Percentiles rank a stretch among this genome's conserved stretches.
phyloP scores from a whole-genome alignment of 805 yeast genomes.

The Grigorovia transvaalensis region DNA sequence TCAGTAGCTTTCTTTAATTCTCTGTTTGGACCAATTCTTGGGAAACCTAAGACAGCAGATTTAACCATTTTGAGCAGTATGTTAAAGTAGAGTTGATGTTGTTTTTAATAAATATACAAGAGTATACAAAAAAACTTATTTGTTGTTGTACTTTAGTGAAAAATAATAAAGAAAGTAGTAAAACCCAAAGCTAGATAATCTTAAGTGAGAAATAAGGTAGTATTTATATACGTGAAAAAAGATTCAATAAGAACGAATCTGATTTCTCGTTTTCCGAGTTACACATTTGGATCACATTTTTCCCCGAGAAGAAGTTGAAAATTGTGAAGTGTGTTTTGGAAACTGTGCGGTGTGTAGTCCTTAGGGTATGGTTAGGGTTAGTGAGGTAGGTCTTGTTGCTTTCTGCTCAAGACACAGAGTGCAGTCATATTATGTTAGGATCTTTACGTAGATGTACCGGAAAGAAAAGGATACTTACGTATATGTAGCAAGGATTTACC shows the following conservation, averaged over 20 bases:
- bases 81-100: background rate
- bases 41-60: constrained; percentile 98
- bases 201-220: background rate
- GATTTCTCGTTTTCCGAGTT: background rate
- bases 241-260: background rate
- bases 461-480: too few relatives aligned
- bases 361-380: too few relatives aligned
- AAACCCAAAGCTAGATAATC: background rate
- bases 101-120: background rate
- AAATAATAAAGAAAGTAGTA: background rate
- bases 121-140: background rate
- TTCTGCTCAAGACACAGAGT: too few relatives aligned
- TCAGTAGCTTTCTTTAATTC: constrained; percentile 98
- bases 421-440: too few relatives aligned
- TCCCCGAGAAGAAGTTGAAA: background rate
- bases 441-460: too few relatives aligned
- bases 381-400: too few relatives aligned
- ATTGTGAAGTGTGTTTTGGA: background rate
- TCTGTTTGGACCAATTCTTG: constrained; percentile 99
- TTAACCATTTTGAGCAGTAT: constrained; percentile 58
- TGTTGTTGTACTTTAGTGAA: background rate
- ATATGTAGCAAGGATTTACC: too few relatives aligned
- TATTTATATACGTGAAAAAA: background rate
- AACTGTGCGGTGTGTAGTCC: background rate
- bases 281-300: background rate